Conservation (phyloP, 2,329 filamentous ascomycete species). For the Pseudogymnoascus sp. region DNA sequence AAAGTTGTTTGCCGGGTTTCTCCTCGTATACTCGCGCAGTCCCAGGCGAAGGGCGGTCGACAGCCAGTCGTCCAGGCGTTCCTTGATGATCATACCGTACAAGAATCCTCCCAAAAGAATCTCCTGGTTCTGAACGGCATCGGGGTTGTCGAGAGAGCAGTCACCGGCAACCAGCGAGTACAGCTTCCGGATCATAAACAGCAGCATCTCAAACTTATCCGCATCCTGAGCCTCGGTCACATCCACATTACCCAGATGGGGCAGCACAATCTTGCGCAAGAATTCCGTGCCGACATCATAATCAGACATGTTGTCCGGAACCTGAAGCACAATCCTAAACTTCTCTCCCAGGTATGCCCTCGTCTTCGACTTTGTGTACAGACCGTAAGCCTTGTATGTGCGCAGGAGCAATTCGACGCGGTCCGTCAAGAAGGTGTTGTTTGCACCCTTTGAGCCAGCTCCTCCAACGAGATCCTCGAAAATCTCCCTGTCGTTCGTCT, state of each 20-base stretch:
- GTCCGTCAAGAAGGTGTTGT: conserved; percentile 91
- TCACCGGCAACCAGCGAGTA: conserved; percentile 90
- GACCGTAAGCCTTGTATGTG: conserved; percentile 83
- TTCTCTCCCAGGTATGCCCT: conserved; percentile 82
- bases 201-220: conserved; percentile 88
- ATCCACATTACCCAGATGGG: conserved; percentile 79
- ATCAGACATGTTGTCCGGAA: conserved; percentile 76
- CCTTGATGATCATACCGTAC: conserved; percentile 93
- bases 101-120: conserved; percentile 87
- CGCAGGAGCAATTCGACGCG: conserved; percentile 85
- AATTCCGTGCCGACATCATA: conserved; percentile 90
- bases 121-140: conserved; percentile 94
- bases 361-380: conserved; percentile 76
- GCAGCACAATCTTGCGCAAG: conserved; percentile 78
- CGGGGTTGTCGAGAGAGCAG: conserved; percentile 88
- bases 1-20: conserved; percentile 60
- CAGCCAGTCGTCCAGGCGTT: conserved; percentile 85
- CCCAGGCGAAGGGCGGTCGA: conserved; percentile 43
- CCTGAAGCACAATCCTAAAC: conserved; percentile 79
- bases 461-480: conserved; percentile 87
- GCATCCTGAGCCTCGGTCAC: conserved; percentile 77
- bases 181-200: conserved; percentile 95
- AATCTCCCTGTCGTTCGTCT: conserved; percentile 94
- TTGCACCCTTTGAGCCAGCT: conserved; percentile 64
- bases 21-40: conserved; percentile 50